A percentile compares a stretch with the other conserved stretches of the same genome.
phyloP scores from a whole-genome alignment of 2,329 filamentous ascomycete species.

The Ascochyta lentis region DNA sequence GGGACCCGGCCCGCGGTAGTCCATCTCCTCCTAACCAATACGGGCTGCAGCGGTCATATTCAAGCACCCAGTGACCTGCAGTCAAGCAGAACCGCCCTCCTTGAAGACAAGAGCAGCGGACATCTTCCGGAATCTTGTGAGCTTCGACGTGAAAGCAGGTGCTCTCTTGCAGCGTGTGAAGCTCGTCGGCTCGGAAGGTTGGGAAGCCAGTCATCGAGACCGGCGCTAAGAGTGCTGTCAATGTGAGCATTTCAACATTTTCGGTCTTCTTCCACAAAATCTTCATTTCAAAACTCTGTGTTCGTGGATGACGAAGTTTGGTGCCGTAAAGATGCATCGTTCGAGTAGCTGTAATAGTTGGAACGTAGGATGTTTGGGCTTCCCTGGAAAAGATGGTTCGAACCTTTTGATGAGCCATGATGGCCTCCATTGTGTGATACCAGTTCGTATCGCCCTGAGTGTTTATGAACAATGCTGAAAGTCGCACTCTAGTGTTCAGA shows the following conservation, averaged over 20 bases:
- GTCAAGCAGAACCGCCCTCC: constrained; percentile 5
- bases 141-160: background rate
- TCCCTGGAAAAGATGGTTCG: background rate
- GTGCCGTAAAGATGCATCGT: background rate
- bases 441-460: background rate
- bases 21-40: constrained; percentile 2
- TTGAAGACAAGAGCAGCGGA: constrained; percentile 2
- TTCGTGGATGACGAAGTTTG: background rate
- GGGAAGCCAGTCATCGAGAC: constrained; percentile 3
- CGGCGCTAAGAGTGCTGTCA: constrained; percentile 7
- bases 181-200: background rate
- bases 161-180: background rate
- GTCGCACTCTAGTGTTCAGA: background rate
- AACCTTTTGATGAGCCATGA: background rate
- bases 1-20: background rate
- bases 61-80: constrained; percentile 9
- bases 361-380: background rate
- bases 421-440: background rate
- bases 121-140: background rate
- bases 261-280: background rate
- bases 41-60: constrained; percentile 4
- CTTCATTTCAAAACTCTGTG: background rate
- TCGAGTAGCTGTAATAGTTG: background rate
- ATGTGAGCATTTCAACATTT: background rate
- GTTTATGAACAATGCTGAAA: background rate